Evolutionary conservation across 371 early-diverging fungal species (phyloP).

Genomic region (Rhizopus delemar): DNA sequence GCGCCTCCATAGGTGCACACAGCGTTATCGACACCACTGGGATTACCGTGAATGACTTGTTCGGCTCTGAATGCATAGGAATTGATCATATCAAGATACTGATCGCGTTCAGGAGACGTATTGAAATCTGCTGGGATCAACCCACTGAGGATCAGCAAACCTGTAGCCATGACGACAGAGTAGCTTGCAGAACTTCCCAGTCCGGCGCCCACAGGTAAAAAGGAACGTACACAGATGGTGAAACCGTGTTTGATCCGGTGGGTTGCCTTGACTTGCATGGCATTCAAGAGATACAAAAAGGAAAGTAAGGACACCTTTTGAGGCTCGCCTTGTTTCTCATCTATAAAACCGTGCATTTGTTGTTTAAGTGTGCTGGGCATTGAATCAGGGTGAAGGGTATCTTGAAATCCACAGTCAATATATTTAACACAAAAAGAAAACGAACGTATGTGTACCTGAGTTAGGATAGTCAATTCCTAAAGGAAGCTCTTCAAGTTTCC

Average conservation of each 20-base stretch:
- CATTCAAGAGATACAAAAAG: constrained; percentile 45
- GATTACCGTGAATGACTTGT: constrained; percentile 93
- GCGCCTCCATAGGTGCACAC: constrained; percentile 83
- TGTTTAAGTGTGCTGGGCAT: constrained; percentile 33
- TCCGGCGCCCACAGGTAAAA: constrained; percentile 93
- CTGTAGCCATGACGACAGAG: constrained; percentile 78
- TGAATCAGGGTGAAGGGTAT: constrained; percentile 40
- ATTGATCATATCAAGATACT: constrained; percentile 64
- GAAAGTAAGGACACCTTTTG: constrained; percentile 44
- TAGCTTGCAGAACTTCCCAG: constrained; percentile 95
- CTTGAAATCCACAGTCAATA: constrained; percentile 9
- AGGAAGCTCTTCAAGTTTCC: constrained; percentile 44
- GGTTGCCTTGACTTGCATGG: constrained; percentile 25
- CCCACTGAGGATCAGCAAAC: constrained; percentile 63
- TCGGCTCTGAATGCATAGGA: constrained; percentile 88
- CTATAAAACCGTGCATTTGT: constrained; percentile 19
- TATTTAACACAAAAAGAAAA: not conserved
- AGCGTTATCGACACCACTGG: constrained; percentile 94
- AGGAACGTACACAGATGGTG: constrained; percentile 68
- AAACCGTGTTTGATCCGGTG: constrained; percentile 41
- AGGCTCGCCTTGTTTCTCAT: constrained; percentile 12
- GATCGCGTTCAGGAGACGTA: constrained; percentile 9
- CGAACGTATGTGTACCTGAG: constrained; percentile 17
- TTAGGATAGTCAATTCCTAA: constrained; percentile 17
- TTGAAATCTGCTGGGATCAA: constrained; percentile 33